Evolutionary conservation across 805 yeast genomes (phyloP), one percentile per base, ranked within the genome.

Genomic region (Candida sphagnicola): DNA sequence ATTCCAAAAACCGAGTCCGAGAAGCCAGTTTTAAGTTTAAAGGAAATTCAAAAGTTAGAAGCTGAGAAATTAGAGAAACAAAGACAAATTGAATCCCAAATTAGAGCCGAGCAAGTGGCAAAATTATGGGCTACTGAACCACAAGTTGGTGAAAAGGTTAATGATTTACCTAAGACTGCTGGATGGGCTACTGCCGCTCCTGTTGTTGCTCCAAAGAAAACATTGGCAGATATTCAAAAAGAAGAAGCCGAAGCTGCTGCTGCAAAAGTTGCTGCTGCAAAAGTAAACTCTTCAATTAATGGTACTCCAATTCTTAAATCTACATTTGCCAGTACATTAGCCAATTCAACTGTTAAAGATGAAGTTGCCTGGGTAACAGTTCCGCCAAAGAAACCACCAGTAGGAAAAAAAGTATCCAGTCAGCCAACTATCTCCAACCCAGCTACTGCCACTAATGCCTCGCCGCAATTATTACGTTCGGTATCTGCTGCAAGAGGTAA

Each of bases 161-260:
- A 59, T 5, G 47, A 47, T 2, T 55, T 72, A 31, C 75, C 77
- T 16, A 47, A 59, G 16, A 52, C 73, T 10, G 59, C 72, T n/a
- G 61, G 67, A 30, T 74, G 79, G 79, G 72, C 61, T 28, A 40
- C 52, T 16, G 35, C 56, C 1, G 34, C 50, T 12, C 43, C 54
- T 2, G 34, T 44, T n/a, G 52, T 53, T 11, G 73, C 43, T 16
- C 44, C 76, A 23, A 58, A 61, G 24, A 75, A 74, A 53, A 69
- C 83, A 0, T 62, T 80, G 39, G 79, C 77, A 10, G 85, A 80
- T 39, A 79, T 80, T 43, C 83, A 78, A 51, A 71, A 60, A 42
- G 85, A 80, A 57, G 82, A 78, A 55, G 74, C 65, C 26, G 70
- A 59, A 33, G 67, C 67, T 17, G 62, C 64, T 14, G 50, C 50